These are phyloP conservation scores for Fusarium sacchari DNA, from an alignment of 2,329 filamentous ascomycete genomes.

Conservation along the genomic window DNA sequence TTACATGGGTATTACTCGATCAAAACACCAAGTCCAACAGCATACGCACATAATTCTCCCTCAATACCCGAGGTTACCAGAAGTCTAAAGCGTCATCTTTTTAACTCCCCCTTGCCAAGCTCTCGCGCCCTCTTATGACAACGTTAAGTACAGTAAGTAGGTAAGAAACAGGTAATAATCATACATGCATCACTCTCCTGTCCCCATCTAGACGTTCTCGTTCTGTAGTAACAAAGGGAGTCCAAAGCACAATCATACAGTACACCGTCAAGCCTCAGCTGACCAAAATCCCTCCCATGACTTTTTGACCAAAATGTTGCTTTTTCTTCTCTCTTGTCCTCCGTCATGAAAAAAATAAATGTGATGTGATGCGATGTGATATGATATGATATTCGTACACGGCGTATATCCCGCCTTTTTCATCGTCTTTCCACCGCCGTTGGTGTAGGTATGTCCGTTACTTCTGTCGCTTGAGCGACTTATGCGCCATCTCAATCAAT, in stretches of 20 bases:
- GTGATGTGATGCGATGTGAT: constrained; percentile 20
- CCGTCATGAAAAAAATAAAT: constrained; percentile 20
- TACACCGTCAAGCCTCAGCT: constrained; percentile 29
- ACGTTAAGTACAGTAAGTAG: constrained; percentile 12
- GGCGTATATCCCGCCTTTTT: constrained; percentile 14
- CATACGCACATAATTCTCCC: neutral
- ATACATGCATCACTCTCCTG: constrained; percentile 34
- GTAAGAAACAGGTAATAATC: constrained; percentile 36
- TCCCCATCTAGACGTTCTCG: constrained; percentile 14
- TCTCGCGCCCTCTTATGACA: constrained; percentile 3
- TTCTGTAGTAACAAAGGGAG: constrained; percentile 20
- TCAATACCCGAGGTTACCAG: neutral
- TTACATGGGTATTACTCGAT: constrained; percentile 24
- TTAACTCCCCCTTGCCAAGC: neutral
- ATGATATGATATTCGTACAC: constrained; percentile 39
- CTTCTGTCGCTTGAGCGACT: constrained; percentile 89
- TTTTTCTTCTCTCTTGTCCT: neutral
- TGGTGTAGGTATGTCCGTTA: constrained; percentile 53
- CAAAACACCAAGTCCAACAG: constrained; percentile 18
- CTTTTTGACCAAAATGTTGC: neutral
- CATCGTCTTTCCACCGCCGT: neutral
- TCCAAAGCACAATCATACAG: constrained; percentile 30
- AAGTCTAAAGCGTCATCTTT: constrained; percentile 8
- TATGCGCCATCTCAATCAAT: constrained; percentile 91
- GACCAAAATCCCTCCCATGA: constrained; percentile 1